Evolutionary conservation across 176 grass and related monocot genomes (phyloP).

Genomic region (Eragrostis curvula): DNA sequence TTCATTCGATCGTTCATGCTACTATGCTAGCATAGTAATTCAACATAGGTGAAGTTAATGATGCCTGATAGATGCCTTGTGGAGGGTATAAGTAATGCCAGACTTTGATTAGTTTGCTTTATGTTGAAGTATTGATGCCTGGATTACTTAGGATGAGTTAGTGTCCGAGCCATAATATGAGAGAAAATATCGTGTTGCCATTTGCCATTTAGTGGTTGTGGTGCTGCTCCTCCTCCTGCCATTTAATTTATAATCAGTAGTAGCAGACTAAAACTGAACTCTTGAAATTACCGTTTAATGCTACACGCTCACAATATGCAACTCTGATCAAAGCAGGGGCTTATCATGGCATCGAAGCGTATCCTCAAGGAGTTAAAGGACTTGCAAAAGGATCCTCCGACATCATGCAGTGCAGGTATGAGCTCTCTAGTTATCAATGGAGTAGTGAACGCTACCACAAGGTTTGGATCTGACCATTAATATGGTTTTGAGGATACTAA

Average conservation of each 20-base stretch:
- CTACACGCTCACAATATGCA: background rate
- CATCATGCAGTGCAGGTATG: slow-evolving; percentile 69
- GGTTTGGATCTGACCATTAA: slow-evolving; percentile 1
- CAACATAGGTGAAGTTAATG: background rate
- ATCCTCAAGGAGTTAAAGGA: slow-evolving; percentile 70
- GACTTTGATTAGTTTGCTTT: background rate
- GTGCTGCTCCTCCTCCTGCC: background rate
- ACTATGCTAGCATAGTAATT: background rate
- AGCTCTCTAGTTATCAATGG: background rate
- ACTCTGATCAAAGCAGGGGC: slow-evolving; percentile 37
- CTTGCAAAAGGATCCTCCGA: slow-evolving; percentile 67
- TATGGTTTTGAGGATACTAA: slow-evolving; percentile 8
- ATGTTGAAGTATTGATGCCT: background rate
- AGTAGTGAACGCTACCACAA: background rate
- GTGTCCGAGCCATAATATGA: background rate
- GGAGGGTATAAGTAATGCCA: background rate
- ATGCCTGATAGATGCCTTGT: background rate
- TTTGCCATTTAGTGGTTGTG: too few species aligned
- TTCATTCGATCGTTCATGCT: background rate
- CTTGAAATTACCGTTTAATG: background rate
- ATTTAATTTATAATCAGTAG: background rate
- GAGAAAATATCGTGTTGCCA: too few species aligned
- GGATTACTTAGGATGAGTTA: background rate
- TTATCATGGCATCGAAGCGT: slow-evolving; percentile 64
- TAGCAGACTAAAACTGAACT: background rate